Evolutionary conservation across 2,329 filamentous ascomycete genomes (phyloP).

Genomic region (Sclerotinia spermophila): DNA sequence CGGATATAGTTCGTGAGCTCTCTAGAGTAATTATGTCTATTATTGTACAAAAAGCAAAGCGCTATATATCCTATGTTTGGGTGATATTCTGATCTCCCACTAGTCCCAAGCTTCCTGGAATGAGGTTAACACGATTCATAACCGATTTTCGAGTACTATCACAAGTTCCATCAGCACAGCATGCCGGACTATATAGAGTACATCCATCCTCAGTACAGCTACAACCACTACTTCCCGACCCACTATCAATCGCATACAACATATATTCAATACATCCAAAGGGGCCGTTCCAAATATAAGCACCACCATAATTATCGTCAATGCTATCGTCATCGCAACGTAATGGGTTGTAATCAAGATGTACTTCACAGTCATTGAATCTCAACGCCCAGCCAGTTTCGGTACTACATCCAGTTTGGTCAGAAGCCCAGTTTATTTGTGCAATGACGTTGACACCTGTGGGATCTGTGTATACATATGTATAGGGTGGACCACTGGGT

Average conservation of each 20-base stretch:
- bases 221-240: neutral
- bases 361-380: neutral
- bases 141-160: neutral
- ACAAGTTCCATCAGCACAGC: neutral
- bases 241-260: neutral
- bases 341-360: neutral
- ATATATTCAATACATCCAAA: neutral
- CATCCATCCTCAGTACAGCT: neutral
- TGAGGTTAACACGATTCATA: neutral
- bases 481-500: neutral
- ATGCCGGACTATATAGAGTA: neutral
- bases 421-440: neutral
- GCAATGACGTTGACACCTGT: neutral
- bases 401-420: neutral
- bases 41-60: neutral
- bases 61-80: too few relatives aligned
- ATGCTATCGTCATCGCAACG: neutral
- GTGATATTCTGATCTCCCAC: too few relatives aligned
- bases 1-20: neutral
- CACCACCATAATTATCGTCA: neutral
- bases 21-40: neutral
- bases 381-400: neutral
- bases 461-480: neutral
- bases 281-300: neutral
- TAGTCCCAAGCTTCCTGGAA: neutral